Percentiles rank a stretch among this genome's conserved stretches.
Conservation (phyloP, 2,329 filamentous ascomycete genomes). For the Neopestalotiopsis rosae region DNA sequence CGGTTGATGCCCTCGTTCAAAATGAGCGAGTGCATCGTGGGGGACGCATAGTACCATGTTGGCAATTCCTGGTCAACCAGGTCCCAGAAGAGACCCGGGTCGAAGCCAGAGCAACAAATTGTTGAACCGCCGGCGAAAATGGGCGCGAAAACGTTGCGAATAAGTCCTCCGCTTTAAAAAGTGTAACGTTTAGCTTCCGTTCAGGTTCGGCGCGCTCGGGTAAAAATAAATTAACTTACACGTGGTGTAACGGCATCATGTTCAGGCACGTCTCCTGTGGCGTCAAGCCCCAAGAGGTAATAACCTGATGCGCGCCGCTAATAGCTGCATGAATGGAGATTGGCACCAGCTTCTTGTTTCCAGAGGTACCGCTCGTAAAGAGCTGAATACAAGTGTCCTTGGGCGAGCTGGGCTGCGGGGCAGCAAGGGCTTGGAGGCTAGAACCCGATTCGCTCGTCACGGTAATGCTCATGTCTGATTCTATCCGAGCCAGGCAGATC, state of each 20-base stretch:
- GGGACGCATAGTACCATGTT: constrained; percentile 65
- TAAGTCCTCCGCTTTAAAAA: constrained; percentile 50
- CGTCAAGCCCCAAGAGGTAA: constrained; percentile 57
- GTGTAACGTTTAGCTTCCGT: constrained; percentile 12
- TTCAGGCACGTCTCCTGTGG: constrained; percentile 57
- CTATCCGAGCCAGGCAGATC: constrained; percentile 45
- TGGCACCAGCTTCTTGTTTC: constrained; percentile 64
- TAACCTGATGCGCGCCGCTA: constrained; percentile 55
- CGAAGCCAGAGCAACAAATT: constrained; percentile 59
- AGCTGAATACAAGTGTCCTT: constrained; percentile 57
- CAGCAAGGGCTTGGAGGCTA: background rate
- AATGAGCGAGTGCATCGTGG: constrained; percentile 61
- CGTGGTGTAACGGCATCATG: constrained; percentile 65
- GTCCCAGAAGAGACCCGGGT: constrained; percentile 62
- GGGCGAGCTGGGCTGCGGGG: constrained; percentile 42
- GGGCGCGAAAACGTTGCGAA: constrained; percentile 60
- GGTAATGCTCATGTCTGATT: constrained; percentile 41
- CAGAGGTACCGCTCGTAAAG: constrained; percentile 63
- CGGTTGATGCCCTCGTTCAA: constrained; percentile 50
- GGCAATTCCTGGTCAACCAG: constrained; percentile 51
- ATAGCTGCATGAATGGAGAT: constrained; percentile 56
- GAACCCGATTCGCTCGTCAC: constrained; percentile 24
- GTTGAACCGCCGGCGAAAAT: constrained; percentile 58
- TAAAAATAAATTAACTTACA: constrained; percentile 42
- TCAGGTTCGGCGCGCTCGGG: background rate